These are phyloP conservation scores for Aegilops sharonensis DNA, from an alignment of 176 grass and related monocot species.

Conservation along the genomic window DNA sequence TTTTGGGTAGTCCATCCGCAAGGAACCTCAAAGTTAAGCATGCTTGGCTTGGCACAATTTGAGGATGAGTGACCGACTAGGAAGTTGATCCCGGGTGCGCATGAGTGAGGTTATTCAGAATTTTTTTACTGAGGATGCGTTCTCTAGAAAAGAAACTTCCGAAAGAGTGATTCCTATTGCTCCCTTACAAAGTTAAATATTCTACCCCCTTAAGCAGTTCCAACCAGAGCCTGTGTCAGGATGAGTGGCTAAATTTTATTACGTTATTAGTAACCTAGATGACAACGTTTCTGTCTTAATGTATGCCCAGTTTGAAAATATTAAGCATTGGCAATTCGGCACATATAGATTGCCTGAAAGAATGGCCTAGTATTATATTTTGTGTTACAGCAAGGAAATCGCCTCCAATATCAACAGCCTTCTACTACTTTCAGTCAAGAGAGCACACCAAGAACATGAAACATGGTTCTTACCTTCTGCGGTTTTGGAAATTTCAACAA, in stretches of 20 bases:
- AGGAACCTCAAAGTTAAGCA: too few relatives aligned
- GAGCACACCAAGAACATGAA: constrained; percentile 5
- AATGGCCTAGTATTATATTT: neutral
- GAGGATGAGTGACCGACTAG: too few relatives aligned
- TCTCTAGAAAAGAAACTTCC: neutral
- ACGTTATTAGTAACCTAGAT: neutral
- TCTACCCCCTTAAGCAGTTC: constrained; percentile 23
- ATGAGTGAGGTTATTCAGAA: too few relatives aligned
- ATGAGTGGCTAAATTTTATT: neutral
- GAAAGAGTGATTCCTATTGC: neutral
- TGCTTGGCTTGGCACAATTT: too few relatives aligned
- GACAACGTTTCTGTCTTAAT: neutral
- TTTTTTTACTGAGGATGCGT: neutral
- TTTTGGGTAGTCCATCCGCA: too few relatives aligned
- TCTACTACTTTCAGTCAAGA: neutral
- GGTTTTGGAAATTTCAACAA: constrained; percentile 72
- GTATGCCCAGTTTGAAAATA: neutral
- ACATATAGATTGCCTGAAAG: neutral
- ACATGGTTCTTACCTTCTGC: constrained; percentile 49
- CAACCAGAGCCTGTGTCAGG: neutral
- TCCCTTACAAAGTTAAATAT: too few relatives aligned
- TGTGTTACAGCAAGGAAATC: constrained; percentile 12
- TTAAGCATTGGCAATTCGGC: constrained; percentile 5
- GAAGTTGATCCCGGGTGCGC: too few relatives aligned
- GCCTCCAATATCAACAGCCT: neutral